A percentile compares a stretch with the other conserved stretches of the same genome.
These are phyloP conservation scores for Mortierella sp. DNA, from an alignment of 371 early-diverging fungal genomes.

Conservation along the genomic window DNA sequence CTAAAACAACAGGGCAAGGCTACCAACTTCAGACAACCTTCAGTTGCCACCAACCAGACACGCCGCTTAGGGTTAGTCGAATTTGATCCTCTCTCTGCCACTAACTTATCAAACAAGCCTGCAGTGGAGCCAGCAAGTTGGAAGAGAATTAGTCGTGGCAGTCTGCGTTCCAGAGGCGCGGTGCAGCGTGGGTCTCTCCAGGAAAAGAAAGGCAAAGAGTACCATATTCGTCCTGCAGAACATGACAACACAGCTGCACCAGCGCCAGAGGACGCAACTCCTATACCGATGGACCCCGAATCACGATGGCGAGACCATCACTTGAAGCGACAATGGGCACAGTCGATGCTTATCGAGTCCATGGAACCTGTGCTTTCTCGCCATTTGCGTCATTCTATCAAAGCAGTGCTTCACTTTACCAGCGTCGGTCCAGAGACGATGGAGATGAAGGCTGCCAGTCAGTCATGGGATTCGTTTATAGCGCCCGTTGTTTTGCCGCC, in stretches of 20 bases:
- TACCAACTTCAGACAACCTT: neutral
- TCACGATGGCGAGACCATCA: conserved; percentile 55
- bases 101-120: conserved; percentile 3
- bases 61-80: conserved; percentile 9
- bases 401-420: conserved; percentile 57
- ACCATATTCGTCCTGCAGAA: neutral
- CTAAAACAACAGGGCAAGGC: neutral
- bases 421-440: conserved; percentile 59
- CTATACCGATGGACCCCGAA: conserved; percentile 50
- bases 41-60: neutral
- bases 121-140: neutral
- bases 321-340: conserved; percentile 50
- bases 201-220: neutral
- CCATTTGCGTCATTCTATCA: conserved; percentile 60
- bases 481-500: conserved; percentile 19
- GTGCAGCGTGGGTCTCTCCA: neutral
- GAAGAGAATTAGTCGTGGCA: conserved; percentile 10
- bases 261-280: neutral
- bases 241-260: neutral
- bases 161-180: conserved; percentile 13
- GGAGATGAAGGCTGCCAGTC: conserved; percentile 41
- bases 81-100: conserved; percentile 23
- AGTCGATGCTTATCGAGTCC: conserved; percentile 48
- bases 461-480: conserved; percentile 32
- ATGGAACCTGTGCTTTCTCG: conserved; percentile 57